A percentile compares a stretch with the other conserved stretches of the same genome.
These are phyloP conservation scores for Fusarium robinianum DNA, from an alignment of 2,329 filamentous ascomycete species.

Conservation along the genomic window DNA sequence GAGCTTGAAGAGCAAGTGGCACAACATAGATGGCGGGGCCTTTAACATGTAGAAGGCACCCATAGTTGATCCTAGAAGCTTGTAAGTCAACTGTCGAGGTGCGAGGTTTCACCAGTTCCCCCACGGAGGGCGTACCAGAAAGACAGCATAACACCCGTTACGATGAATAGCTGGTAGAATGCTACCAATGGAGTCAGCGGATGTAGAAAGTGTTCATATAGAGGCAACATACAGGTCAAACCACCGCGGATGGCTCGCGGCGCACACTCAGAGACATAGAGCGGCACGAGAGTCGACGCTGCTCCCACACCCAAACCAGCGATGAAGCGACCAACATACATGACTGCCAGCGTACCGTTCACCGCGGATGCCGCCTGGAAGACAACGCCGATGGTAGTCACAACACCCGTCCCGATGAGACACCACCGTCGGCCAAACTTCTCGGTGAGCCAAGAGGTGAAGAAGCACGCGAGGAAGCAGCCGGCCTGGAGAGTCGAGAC, in stretches of 20 bases:
- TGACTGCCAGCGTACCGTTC: slow-evolving; percentile 59
- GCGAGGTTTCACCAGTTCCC: too few relatives aligned
- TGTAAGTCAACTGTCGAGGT: not conserved
- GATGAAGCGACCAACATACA: slow-evolving; percentile 68
- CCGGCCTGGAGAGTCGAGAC: slow-evolving; percentile 73
- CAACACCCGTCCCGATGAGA: slow-evolving; percentile 59
- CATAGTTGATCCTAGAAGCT: slow-evolving; percentile 57
- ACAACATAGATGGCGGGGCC: slow-evolving; percentile 60
- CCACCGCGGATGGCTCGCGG: slow-evolving; percentile 56
- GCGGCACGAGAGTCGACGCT: slow-evolving; percentile 50
- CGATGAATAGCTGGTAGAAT: slow-evolving; percentile 56
- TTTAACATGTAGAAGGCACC: slow-evolving; percentile 50
- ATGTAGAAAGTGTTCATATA: not conserved
- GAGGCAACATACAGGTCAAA: slow-evolving; percentile 45
- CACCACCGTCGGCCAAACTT: slow-evolving; percentile 58
- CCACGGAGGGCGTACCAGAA: slow-evolving; percentile 49
- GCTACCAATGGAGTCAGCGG: slow-evolving; percentile 32
- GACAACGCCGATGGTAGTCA: slow-evolving; percentile 65
- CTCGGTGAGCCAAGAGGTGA: slow-evolving; percentile 59
- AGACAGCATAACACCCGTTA: slow-evolving; percentile 49
- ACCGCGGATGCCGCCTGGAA: slow-evolving; percentile 64
- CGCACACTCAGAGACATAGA: slow-evolving; percentile 55
- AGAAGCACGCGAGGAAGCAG: slow-evolving; percentile 66
- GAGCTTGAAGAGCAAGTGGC: slow-evolving; percentile 66
- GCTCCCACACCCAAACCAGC: slow-evolving; percentile 56